phyloP scores from a whole-genome alignment of 2,329 filamentous ascomycete species.

The Sordariomycetes sp. region DNA sequence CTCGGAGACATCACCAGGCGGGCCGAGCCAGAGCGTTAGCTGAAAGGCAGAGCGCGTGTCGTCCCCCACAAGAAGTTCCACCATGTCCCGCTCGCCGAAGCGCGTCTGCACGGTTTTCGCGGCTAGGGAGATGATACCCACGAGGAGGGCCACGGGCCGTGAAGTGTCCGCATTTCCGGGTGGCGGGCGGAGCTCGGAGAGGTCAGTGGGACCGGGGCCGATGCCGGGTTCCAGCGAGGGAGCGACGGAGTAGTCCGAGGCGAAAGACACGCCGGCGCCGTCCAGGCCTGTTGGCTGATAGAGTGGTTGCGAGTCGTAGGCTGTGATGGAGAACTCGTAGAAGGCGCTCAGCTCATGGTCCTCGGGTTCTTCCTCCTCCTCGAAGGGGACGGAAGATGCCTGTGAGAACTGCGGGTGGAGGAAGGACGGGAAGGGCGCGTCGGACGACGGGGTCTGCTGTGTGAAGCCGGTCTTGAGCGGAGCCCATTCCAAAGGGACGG shows the following conservation, averaged over 20 bases:
- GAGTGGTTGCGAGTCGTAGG: constrained; percentile 9
- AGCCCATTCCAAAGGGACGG: background rate
- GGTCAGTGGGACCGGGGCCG: constrained; percentile 12
- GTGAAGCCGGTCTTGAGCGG: constrained; percentile 3
- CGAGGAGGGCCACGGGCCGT: constrained; percentile 73
- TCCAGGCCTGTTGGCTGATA: background rate
- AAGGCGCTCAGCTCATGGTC: constrained; percentile 48
- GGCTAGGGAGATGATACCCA: constrained; percentile 61
- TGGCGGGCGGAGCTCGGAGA: constrained; percentile 19
- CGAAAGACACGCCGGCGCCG: constrained; percentile 13
- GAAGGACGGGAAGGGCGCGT: constrained; percentile 32
- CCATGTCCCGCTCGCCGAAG: constrained; percentile 53
- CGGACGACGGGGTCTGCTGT: constrained; percentile 10
- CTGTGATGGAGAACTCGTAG: constrained; percentile 59
- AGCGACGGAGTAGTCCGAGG: constrained; percentile 25
- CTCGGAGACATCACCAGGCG: constrained; percentile 15
- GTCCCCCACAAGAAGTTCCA: constrained; percentile 76
- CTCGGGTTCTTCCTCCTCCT: constrained; percentile 15
- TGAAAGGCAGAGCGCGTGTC: constrained; percentile 73
- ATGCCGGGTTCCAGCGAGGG: constrained; percentile 18
- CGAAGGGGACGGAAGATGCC: constrained; percentile 12
- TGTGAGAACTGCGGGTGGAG: constrained; percentile 25
- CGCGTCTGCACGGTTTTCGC: constrained; percentile 58
- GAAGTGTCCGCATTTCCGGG: constrained; percentile 48
- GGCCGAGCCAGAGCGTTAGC: constrained; percentile 71